phyloP scores from a whole-genome alignment of 148 eudicot genomes.

The Dianthus caryophyllus region DNA sequence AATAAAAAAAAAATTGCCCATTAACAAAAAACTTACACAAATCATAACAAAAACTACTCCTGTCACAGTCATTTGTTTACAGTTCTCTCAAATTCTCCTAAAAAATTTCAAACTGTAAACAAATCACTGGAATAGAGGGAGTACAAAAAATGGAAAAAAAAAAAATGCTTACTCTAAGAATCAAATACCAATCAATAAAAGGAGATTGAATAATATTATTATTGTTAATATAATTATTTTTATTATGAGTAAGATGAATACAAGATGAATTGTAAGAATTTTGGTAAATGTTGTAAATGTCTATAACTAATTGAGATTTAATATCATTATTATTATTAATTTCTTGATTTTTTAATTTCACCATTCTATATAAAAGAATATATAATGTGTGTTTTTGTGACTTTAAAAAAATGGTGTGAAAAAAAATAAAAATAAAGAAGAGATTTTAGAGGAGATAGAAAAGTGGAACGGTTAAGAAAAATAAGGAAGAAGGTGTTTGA shows the following conservation, averaged over 20 bases:
- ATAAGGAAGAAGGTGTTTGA: conserved; percentile 26
- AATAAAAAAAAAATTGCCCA: background rate
- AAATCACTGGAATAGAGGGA: too few relatives aligned
- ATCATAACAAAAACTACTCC: background rate
- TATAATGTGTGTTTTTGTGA: background rate
- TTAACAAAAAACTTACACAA: background rate
- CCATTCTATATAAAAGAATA: conserved; percentile 26
- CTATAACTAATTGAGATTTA: conserved; percentile 45
- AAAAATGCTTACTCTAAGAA: conserved; percentile 44
- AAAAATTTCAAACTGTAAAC: too few relatives aligned
- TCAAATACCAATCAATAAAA: conserved; percentile 60
- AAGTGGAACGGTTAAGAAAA: conserved; percentile 64
- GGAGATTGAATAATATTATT: conserved; percentile 15
- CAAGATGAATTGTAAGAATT: conserved; percentile 18
- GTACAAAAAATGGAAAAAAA: background rate
- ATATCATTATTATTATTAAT: conserved; percentile 19
- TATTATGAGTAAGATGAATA: conserved; percentile 24
- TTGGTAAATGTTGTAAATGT: conserved; percentile 37
- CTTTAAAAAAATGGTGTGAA: background rate
- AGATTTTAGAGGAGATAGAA: conserved; percentile 3
- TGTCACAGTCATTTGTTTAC: too few relatives aligned
- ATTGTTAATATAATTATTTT: conserved; percentile 16
- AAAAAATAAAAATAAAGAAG: background rate
- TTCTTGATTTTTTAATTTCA: conserved; percentile 25
- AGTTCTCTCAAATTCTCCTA: too few relatives aligned